Base-by-base conservation (phyloP, 2,329 filamentous ascomycete genomes). In the Trichoderma sp. region DNA sequence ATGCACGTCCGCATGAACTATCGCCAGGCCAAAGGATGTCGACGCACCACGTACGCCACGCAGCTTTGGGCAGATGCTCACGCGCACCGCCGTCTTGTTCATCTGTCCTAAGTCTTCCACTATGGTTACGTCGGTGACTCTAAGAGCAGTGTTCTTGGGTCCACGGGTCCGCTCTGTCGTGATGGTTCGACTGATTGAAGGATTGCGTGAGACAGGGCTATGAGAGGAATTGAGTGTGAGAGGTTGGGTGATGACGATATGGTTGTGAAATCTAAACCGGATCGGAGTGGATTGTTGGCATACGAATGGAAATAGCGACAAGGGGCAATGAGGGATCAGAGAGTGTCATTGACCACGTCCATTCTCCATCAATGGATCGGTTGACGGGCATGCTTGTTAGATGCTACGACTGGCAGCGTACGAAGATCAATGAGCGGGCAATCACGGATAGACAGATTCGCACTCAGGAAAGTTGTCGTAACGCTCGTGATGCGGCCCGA, bases 1-100 rank as follows among this genome's bases (percentile, higher is more conserved):
- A 81, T 83, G 79, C 74, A 81, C 51, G 70, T 72, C 0, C 43
- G 67, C 0, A 79, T 81, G 76, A 74, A 72, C 1, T 69, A 48
- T n/a, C 30, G 67, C 30, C 63, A 69, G 26, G 17, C 50, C 1
- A 58, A 61, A 5, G 68, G 70, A 2, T 55, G 21, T 7, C 61
- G 71, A 15, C 68, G 64, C 10, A 69, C 74, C 0, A 51, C 69
- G 2, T 76, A 71, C 55, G 69, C 71, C 1, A 73, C 73, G 0
- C 71, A 73, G 51, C 52, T 77, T 2, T 77, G 75, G 76, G 71
- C 75, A 1, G 73, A 77, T 52, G 74, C 74, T 5, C 48, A 66
- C 5, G 28, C 17, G 1, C 60, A 71, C 43, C n/a, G 58, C 1
- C 70, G 73, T 1, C 48, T 74, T n/a, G 69, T 74, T 67, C 24